A percentile compares a stretch with the other conserved stretches of the same genome.
Conservation (phyloP, 1,284 basidiomycete species). For the Puccinia coronata region DNA sequence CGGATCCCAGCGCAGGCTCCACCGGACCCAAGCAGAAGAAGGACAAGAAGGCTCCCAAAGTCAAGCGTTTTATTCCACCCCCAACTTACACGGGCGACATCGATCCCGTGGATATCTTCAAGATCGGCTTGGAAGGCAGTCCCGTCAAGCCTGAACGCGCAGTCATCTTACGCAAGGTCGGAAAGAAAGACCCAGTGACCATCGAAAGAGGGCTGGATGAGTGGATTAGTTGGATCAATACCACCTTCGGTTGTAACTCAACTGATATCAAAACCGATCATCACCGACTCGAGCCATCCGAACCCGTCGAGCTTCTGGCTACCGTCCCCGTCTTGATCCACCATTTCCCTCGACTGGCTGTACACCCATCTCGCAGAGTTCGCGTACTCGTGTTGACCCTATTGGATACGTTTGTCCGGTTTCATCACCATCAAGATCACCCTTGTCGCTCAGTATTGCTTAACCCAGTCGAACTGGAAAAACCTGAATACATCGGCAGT, state of each 20-base stretch:
- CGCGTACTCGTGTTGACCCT: constrained; percentile 23
- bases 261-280: background rate
- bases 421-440: constrained; percentile 12
- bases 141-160: constrained; percentile 39
- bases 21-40: constrained; percentile 24
- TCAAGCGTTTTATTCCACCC: constrained; percentile 48
- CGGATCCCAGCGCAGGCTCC: background rate
- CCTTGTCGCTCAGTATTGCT: constrained; percentile 22
- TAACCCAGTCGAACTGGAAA: constrained; percentile 39
- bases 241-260: constrained; percentile 8
- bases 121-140: constrained; percentile 37
- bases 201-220: constrained; percentile 48
- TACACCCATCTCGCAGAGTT: constrained; percentile 46
- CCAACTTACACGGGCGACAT: constrained; percentile 39
- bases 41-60: constrained; percentile 44
- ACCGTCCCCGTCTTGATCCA: constrained; percentile 43
- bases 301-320: constrained; percentile 23
- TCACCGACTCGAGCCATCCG: background rate
- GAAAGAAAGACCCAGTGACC: constrained; percentile 49
- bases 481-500: constrained; percentile 39
- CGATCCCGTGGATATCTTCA: constrained; percentile 48
- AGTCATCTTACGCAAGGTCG: constrained; percentile 35
- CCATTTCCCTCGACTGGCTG: constrained; percentile 31
- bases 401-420: constrained; percentile 11
- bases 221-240: constrained; percentile 42